These are phyloP conservation scores for Botrytis porri DNA, from an alignment of 2,329 filamentous ascomycete genomes.

Conservation along the genomic window DNA sequence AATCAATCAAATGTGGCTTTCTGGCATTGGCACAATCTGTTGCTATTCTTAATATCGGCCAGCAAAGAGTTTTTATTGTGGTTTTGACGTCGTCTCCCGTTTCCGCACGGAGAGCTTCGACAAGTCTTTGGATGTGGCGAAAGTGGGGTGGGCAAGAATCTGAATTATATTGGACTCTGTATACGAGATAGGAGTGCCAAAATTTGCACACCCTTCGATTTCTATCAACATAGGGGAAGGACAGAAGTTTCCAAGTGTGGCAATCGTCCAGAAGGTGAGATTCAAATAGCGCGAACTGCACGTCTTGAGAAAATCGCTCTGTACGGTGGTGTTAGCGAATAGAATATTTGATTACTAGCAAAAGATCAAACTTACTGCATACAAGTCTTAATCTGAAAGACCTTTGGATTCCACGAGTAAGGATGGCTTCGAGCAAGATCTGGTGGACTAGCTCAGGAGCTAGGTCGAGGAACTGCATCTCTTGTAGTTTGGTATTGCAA, in stretches of 20 bases:
- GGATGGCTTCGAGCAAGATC: neutral
- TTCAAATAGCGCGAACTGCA: neutral
- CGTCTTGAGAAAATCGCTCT: neutral
- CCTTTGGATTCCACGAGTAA: neutral
- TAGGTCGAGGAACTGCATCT: neutral
- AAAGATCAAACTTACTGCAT: neutral
- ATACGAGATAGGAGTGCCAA: neutral
- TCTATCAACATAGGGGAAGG: too few species aligned
- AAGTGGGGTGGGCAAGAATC: neutral
- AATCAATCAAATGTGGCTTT: accelerated
- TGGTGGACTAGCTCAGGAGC: neutral
- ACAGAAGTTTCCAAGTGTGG: accelerated
- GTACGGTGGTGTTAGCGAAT: neutral
- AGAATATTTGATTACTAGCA: accelerated
- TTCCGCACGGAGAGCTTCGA: neutral
- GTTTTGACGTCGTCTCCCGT: neutral
- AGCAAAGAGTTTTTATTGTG: neutral
- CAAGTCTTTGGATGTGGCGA: neutral
- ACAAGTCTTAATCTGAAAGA: neutral
- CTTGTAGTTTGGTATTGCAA: neutral
- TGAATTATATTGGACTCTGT: neutral
- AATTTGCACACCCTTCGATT: neutral
- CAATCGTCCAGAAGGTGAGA: neutral
- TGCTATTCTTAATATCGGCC: neutral
- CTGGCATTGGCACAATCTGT: accelerated